phyloP scores from a whole-genome alignment of 441 rosid genomes.

The Mallotus japonicus region DNA sequence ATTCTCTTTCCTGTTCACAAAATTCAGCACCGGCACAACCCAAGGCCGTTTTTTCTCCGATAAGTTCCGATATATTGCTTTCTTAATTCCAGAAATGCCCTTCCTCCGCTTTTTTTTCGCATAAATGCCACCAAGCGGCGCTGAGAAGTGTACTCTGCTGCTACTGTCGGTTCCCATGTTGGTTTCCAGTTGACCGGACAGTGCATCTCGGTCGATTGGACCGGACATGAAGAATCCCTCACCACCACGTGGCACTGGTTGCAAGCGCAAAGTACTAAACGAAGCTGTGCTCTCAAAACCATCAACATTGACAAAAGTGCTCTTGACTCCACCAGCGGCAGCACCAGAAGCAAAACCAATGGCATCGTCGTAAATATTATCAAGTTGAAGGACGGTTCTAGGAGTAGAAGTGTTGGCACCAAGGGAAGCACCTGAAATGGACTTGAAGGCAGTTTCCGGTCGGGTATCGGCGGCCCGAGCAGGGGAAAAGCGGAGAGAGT shows the following conservation, averaged over 20 bases:
- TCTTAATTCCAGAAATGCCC: slow-evolving; percentile 54
- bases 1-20: slow-evolving; percentile 55
- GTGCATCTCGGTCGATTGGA: slow-evolving; percentile 71
- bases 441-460: slow-evolving; percentile 44
- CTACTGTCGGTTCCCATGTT: slow-evolving; percentile 40
- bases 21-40: slow-evolving; percentile 91
- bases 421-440: slow-evolving; percentile 92
- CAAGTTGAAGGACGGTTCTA: slow-evolving; percentile 73
- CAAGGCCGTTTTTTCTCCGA: slow-evolving; percentile 84
- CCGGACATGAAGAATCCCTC: slow-evolving; percentile 76
- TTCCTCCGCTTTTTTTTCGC: slow-evolving; percentile 58
- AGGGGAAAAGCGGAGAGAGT: slow-evolving; percentile 83
- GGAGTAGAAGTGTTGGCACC: slow-evolving; percentile 87
- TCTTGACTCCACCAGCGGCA: slow-evolving; percentile 42
- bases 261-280: slow-evolving; percentile 81
- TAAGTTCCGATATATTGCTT: slow-evolving; percentile 49
- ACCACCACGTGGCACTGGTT: slow-evolving; percentile 73
- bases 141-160: slow-evolving; percentile 76
- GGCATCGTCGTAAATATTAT: slow-evolving; percentile 76
- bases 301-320: slow-evolving; percentile 52
- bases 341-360: slow-evolving; percentile 28
- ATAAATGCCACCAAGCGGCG: slow-evolving; percentile 80
- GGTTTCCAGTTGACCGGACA: slow-evolving; percentile 70
- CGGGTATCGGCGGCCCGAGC: slow-evolving; percentile 39
- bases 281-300: slow-evolving; percentile 93